Evolutionary conservation across 2,329 filamentous ascomycete species (phyloP).

Genomic region (Periconia macrospinosa): DNA sequence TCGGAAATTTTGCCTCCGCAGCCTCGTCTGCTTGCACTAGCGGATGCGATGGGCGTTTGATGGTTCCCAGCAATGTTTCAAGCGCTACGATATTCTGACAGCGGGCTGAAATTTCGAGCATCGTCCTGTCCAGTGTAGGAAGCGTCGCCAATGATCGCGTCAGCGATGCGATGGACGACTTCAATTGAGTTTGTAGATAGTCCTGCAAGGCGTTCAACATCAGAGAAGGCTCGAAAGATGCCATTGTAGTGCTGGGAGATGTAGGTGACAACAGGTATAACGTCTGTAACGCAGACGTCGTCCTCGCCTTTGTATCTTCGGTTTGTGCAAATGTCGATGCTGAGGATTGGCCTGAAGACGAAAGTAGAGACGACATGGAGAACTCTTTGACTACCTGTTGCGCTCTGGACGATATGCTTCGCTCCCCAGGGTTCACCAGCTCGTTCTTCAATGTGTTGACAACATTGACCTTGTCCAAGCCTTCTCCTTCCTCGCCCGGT

Average conservation of each 20-base stretch:
- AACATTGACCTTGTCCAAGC: constrained; percentile 72
- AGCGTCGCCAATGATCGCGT: constrained; percentile 76
- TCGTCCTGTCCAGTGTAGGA: constrained; percentile 77
- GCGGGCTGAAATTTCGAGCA: constrained; percentile 77
- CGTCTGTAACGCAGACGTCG: constrained; percentile 72
- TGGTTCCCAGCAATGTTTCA: constrained; percentile 72
- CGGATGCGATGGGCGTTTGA: constrained; percentile 70
- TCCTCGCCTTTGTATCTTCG: constrained; percentile 74
- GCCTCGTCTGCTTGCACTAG: constrained; percentile 51
- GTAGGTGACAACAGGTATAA: constrained; percentile 81
- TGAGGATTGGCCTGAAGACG: constrained; percentile 35
- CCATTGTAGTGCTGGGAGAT: constrained; percentile 50
- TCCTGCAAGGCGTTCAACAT: constrained; percentile 77
- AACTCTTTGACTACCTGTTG: constrained; percentile 85
- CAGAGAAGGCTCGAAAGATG: constrained; percentile 65
- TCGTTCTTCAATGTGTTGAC: constrained; percentile 71
- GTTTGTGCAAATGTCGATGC: constrained; percentile 59
- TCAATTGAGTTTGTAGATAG: constrained; percentile 79
- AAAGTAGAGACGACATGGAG: constrained; percentile 64
- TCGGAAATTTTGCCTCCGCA: constrained; percentile 26
- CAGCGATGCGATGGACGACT: constrained; percentile 75
- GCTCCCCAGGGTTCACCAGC: constrained; percentile 72
- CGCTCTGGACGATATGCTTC: constrained; percentile 69
- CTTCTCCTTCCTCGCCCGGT: constrained; percentile 73
- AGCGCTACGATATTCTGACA: constrained; percentile 93